phyloP scores from a whole-genome alignment of 805 yeast species.

The Kluyveromyces nonfermentans region DNA sequence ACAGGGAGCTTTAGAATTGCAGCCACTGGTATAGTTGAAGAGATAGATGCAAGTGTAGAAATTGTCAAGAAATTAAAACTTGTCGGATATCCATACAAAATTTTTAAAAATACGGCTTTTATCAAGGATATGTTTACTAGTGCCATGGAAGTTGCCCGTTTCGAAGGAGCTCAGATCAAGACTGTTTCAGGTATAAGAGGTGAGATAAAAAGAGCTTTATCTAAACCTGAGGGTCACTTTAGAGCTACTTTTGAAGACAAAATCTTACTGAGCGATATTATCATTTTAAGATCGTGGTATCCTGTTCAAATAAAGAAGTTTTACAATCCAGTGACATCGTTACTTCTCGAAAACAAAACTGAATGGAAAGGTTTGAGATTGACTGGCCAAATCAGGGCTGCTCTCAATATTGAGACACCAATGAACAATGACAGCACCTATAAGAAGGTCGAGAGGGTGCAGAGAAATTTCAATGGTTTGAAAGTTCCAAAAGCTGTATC shows the following conservation, averaged over 20 bases:
- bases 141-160: conserved; percentile 89
- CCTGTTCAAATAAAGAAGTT: conserved; percentile 85
- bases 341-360: conserved; percentile 62
- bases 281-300: conserved; percentile 91
- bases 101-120: conserved; percentile 93
- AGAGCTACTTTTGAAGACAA: conserved; percentile 97
- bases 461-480: conserved; percentile 79
- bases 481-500: conserved; percentile 76
- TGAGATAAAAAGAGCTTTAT: conserved; percentile 88
- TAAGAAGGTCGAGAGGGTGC: conserved; percentile 69
- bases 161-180: conserved; percentile 94
- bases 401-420: conserved; percentile 55
- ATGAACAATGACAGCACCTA: conserved; percentile 42
- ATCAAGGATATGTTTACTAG: conserved; percentile 93
- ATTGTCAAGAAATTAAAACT: conserved; percentile 92
- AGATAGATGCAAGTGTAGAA: conserved; percentile 78
- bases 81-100: conserved; percentile 90
- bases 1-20: conserved; percentile 89
- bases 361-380: conserved; percentile 96
- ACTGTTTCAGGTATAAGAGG: conserved; percentile 98
- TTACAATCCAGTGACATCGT: conserved; percentile 93
- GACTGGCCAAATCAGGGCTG: conserved; percentile 90
- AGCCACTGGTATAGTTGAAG: conserved; percentile 94
- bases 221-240: conserved; percentile 90
- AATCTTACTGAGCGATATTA: conserved; percentile 79